Percentiles rank a stretch among this genome's conserved stretches.
Evolutionary conservation across 305 asterid genomes (phyloP).

Genomic region (Galium porrigens): DNA sequence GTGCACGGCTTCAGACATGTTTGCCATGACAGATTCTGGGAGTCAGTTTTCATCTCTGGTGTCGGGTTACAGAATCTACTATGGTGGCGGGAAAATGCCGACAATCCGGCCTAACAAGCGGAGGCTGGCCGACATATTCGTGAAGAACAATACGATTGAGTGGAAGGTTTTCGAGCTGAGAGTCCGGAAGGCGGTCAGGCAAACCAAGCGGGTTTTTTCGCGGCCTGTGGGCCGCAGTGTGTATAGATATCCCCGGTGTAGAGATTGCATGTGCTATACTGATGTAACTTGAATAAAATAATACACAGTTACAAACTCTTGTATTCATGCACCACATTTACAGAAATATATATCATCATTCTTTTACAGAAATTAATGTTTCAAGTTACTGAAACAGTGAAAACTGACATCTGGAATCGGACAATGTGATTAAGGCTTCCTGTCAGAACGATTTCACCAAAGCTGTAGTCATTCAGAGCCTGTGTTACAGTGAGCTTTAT

Average conservation of each 20-base stretch:
- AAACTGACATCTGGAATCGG: slow-evolving; percentile 52
- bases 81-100: slow-evolving; percentile 73
- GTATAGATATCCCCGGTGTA: slow-evolving; percentile 78
- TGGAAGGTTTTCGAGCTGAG: slow-evolving; percentile 86
- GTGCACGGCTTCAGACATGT: slow-evolving; percentile 74
- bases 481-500: slow-evolving; percentile 37
- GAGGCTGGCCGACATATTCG: slow-evolving; percentile 76
- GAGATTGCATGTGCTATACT: slow-evolving; percentile 64
- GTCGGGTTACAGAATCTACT: slow-evolving; percentile 78
- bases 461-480: slow-evolving; percentile 47
- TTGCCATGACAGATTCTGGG: slow-evolving; percentile 95
- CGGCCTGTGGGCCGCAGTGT: slow-evolving; percentile 89
- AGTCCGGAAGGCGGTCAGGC: slow-evolving; percentile 83
- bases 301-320: background rate
- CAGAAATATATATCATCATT: background rate
- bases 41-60: slow-evolving; percentile 82
- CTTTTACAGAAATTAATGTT: background rate
- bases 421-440: slow-evolving; percentile 64
- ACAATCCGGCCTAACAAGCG: slow-evolving; percentile 91
- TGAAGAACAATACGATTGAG: slow-evolving; percentile 76
- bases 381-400: slow-evolving; percentile 32
- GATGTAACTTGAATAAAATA: slow-evolving; percentile 9
- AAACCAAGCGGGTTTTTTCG: slow-evolving; percentile 73
- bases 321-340: background rate
- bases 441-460: slow-evolving; percentile 64